phyloP scores from a whole-genome alignment of 2,329 filamentous ascomycete genomes.

The Eurotiales sp. region DNA sequence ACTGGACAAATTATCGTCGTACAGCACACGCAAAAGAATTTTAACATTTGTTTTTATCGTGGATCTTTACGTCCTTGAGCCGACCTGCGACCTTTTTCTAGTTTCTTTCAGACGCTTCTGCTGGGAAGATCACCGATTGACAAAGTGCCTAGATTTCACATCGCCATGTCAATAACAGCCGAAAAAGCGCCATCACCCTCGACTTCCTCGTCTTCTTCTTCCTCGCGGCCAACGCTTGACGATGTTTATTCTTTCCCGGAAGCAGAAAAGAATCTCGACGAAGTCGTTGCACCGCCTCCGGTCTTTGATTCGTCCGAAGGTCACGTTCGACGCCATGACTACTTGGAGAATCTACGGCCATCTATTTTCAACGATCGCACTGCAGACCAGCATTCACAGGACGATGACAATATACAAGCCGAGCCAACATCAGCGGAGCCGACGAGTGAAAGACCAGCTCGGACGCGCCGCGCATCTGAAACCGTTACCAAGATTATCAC shows the following conservation, averaged over 20 bases:
- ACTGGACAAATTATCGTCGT: no score
- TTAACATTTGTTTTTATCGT: background rate
- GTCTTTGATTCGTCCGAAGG: conserved; percentile 43
- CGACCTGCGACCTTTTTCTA: background rate
- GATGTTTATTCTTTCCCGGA: conserved; percentile 20
- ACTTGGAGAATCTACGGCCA: conserved; percentile 39
- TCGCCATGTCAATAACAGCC: background rate
- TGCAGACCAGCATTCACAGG: background rate
- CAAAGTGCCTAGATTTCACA: background rate
- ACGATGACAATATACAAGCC: background rate
- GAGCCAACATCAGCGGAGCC: background rate
- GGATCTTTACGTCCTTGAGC: conserved; percentile 13
- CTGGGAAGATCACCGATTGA: no score
- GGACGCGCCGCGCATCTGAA: conserved; percentile 40
- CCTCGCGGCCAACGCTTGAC: background rate
- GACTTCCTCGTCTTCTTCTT: background rate
- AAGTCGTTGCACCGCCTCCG: conserved; percentile 33
- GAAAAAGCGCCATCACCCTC: background rate
- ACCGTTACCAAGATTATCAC: conserved; percentile 62
- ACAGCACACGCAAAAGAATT: background rate
- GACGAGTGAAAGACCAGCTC: background rate
- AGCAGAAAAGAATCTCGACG: conserved; percentile 26
- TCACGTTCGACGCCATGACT: conserved; percentile 32
- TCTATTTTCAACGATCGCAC: conserved; percentile 20
- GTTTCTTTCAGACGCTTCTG: background rate